These are phyloP conservation scores for Globisporangium solare DNA, from an alignment of 352 stramenopile species.

Conservation along the genomic window DNA sequence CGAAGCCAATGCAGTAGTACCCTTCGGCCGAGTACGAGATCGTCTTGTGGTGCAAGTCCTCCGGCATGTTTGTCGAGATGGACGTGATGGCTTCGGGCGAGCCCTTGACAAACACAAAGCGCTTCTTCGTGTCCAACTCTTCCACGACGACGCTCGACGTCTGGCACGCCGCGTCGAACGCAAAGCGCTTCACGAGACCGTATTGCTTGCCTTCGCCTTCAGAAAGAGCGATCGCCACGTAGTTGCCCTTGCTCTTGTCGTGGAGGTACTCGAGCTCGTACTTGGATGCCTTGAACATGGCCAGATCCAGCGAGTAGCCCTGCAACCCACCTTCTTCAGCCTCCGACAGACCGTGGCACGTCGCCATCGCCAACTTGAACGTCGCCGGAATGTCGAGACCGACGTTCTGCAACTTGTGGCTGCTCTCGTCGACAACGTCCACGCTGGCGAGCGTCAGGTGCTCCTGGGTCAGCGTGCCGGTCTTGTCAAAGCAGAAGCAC, in stretches of 20 bases:
- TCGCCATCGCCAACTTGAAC: slow-evolving; percentile 56
- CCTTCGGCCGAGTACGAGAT: slow-evolving; percentile 70
- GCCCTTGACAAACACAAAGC: slow-evolving; percentile 66
- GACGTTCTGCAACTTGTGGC: slow-evolving; percentile 10
- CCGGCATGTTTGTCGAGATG: slow-evolving; percentile 41
- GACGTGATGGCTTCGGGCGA: slow-evolving; percentile 56
- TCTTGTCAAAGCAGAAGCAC: slow-evolving; percentile 85
- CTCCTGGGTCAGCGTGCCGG: slow-evolving; percentile 68
- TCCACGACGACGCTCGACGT: slow-evolving; percentile 68
- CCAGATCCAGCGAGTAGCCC: slow-evolving; percentile 64
- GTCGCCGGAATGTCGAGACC: slow-evolving; percentile 37
- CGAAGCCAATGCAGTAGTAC: slow-evolving; percentile 68
- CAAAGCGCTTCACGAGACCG: slow-evolving; percentile 60
- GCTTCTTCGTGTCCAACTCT: slow-evolving; percentile 54
- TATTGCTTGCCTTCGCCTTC: slow-evolving; percentile 45
- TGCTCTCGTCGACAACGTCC: slow-evolving; percentile 2
- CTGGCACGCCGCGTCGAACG: slow-evolving; percentile 68
- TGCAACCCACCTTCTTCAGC: slow-evolving; percentile 41
- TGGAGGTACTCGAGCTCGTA: slow-evolving; percentile 60
- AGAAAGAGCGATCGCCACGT: slow-evolving; percentile 13
- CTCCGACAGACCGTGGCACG: slow-evolving; percentile 41
- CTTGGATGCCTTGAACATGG: slow-evolving; percentile 67
- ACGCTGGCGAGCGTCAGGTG: slow-evolving; percentile 34
- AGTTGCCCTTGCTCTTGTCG: slow-evolving; percentile 27
- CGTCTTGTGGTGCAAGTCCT: slow-evolving; percentile 60